A percentile compares a stretch with the other conserved stretches of the same genome.
Evolutionary conservation across 139 green algal species (phyloP).

Genomic region (Eudorina sp.): DNA sequence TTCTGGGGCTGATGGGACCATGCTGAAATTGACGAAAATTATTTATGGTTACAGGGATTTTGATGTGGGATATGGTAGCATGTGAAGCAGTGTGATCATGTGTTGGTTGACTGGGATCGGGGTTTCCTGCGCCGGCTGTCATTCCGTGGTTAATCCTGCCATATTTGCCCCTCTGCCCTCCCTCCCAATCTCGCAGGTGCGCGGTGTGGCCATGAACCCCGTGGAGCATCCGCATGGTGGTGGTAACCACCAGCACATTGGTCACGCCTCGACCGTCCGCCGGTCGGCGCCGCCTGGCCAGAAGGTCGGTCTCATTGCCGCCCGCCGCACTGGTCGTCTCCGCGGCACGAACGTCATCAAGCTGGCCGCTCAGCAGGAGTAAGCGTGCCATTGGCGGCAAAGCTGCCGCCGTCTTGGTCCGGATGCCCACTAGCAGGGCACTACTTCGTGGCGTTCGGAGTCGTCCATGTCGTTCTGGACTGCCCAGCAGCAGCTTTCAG

Average conservation of each 20-base stretch:
- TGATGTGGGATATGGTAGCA: no score
- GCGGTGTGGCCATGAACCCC: slow-evolving; percentile 99
- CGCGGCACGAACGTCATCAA: slow-evolving; percentile 73
- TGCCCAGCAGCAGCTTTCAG: no score
- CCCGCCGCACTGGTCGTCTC: slow-evolving; percentile 78
- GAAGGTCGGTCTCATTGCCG: slow-evolving; percentile 86
- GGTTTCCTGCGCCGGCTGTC: no score
- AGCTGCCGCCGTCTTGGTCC: not conserved
- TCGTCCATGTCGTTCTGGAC: no score
- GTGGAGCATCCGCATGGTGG: slow-evolving; percentile 99
- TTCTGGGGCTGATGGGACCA: no score
- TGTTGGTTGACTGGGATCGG: no score
- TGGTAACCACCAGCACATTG: slow-evolving; percentile 99
- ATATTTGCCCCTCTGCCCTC: not conserved
- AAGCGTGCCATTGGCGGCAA: not conserved
- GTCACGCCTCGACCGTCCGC: slow-evolving; percentile 96
- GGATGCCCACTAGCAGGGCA: not conserved
- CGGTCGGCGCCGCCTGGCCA: slow-evolving; percentile 88
- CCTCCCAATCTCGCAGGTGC: slow-evolving; percentile 77
- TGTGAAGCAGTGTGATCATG: no score
- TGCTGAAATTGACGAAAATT: no score
- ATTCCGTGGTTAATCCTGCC: no score
- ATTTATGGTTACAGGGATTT: no score
- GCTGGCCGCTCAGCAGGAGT: slow-evolving; percentile 49
- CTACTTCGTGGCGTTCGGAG: no score